Evolutionary conservation across 495 filamentous ascomycete species (phyloP).

Genomic region (Hypomontagnella monticulosa): DNA sequence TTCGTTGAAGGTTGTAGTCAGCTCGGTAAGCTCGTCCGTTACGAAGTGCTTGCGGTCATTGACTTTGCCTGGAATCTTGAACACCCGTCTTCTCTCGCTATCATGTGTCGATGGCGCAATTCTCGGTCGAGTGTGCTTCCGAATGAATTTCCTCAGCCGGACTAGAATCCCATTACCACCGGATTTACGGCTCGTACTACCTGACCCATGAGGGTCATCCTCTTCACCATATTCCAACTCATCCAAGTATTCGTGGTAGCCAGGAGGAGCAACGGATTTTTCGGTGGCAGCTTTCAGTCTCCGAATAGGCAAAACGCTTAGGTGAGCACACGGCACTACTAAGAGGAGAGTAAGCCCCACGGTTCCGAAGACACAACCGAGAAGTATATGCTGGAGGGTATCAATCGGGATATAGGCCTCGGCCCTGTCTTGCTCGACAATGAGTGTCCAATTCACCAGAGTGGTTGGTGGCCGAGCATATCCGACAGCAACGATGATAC

Average conservation of each 20-base stretch:
- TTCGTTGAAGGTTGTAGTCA: constrained; percentile 88
- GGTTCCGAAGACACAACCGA: constrained; percentile 87
- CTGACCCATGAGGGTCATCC: constrained; percentile 47
- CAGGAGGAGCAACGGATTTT: constrained; percentile 74
- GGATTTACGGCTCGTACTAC: constrained; percentile 49
- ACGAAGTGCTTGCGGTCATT: constrained; percentile 76
- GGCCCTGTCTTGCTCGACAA: constrained; percentile 76
- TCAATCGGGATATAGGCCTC: constrained; percentile 82
- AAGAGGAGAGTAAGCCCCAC: constrained; percentile 72
- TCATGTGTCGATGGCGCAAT: constrained; percentile 50
- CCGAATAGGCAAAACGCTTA: constrained; percentile 80
- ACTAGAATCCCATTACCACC: constrained; percentile 52
- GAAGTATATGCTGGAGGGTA: constrained; percentile 76
- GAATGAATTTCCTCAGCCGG: constrained; percentile 49
- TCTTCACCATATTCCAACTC: constrained; percentile 55
- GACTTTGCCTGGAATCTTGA: constrained; percentile 86
- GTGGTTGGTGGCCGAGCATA: constrained; percentile 70
- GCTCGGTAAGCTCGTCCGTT: constrained; percentile 87
- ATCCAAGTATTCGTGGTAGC: constrained; percentile 59
- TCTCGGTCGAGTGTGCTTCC: constrained; percentile 41
- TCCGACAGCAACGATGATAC: constrained; percentile 71
- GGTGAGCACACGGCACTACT: constrained; percentile 79
- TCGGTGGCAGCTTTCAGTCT: constrained; percentile 79
- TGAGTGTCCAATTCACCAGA: constrained; percentile 80
- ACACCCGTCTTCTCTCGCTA: constrained; percentile 63